These are phyloP conservation scores for Tilletia caries DNA, from an alignment of 1,284 basidiomycete species.

Conservation along the genomic window DNA sequence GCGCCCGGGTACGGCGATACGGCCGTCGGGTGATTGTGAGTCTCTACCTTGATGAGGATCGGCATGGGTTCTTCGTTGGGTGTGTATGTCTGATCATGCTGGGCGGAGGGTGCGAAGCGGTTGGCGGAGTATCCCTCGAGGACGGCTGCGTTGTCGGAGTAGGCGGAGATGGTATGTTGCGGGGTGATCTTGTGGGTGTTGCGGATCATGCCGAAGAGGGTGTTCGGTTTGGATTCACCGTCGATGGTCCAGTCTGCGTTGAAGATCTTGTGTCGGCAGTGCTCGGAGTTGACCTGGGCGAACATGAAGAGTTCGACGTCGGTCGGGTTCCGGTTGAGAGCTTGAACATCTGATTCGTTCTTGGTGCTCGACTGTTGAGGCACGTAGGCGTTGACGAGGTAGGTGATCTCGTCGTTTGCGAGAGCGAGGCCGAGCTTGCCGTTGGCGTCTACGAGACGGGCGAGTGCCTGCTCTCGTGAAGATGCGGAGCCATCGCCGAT, in stretches of 20 bases:
- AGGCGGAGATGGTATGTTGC: conserved; percentile 78
- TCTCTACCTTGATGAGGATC: conserved; percentile 96
- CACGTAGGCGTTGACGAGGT: conserved; percentile 81
- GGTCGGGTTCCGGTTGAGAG: conserved; percentile 59
- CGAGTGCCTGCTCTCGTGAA: conserved; percentile 36
- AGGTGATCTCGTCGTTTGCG: conserved; percentile 83
- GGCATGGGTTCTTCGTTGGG: conserved; percentile 63
- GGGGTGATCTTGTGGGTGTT: conserved; percentile 83
- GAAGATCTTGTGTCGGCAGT: conserved; percentile 99
- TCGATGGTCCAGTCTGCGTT: conserved; percentile 95
- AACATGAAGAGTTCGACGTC: conserved; percentile 99
- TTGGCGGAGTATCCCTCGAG: conserved; percentile 72
- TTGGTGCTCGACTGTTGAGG: not conserved
- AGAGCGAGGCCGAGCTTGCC: conserved; percentile 83
- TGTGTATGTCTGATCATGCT: conserved; percentile 22
- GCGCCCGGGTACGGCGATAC: conserved; percentile 97
- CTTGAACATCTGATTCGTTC: conserved; percentile 60
- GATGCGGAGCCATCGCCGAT: conserved; percentile 47
- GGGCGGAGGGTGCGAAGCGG: conserved; percentile 69
- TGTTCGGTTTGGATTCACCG: conserved; percentile 65
- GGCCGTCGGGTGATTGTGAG: conserved; percentile 98
- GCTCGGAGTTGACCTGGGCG: conserved; percentile 99
- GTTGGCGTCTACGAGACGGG: conserved; percentile 70
- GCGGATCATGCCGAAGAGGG: conserved; percentile 95
- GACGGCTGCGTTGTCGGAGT: conserved; percentile 97